phyloP scores from a whole-genome alignment of 2,329 filamentous ascomycete species.

The Cylindrodendrum hubeiense region DNA sequence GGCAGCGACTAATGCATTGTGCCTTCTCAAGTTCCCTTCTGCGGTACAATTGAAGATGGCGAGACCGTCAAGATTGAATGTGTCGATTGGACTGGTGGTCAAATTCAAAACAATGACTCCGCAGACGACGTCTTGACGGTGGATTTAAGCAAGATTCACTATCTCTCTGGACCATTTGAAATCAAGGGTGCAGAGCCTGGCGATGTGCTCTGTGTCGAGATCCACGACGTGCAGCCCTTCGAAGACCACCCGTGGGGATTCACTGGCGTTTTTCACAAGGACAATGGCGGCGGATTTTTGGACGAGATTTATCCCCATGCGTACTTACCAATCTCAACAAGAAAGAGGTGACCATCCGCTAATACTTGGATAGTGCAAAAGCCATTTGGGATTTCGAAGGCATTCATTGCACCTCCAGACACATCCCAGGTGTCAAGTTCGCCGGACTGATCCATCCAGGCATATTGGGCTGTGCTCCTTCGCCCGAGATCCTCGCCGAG shows the following conservation, averaged over 20 bases:
- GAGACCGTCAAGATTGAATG: conserved; percentile 96
- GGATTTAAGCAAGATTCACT: conserved; percentile 87
- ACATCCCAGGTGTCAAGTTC: conserved; percentile 89
- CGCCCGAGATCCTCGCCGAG: conserved; percentile 77
- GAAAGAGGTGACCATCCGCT: not conserved
- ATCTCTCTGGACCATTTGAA: conserved; percentile 90
- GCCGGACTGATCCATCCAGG: conserved; percentile 92
- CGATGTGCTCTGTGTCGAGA: conserved; percentile 87
- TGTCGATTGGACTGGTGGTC: conserved; percentile 85
- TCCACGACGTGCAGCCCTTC: conserved; percentile 92
- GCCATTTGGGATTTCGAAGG: conserved; percentile 71
- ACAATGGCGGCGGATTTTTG: conserved; percentile 90
- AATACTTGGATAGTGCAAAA: conserved; percentile 56
- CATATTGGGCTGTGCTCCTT: conserved; percentile 91
- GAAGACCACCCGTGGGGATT: conserved; percentile 91
- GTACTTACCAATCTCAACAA: conserved; percentile 57
- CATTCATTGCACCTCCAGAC: conserved; percentile 82
- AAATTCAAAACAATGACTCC: conserved; percentile 89
- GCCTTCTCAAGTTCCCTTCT: conserved; percentile 73
- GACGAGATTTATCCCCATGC: conserved; percentile 89
- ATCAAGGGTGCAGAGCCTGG: conserved; percentile 87
- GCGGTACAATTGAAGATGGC: conserved; percentile 79
- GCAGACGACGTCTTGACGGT: conserved; percentile 91
- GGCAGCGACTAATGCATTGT: not conserved
- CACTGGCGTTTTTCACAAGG: conserved; percentile 82